phyloP scores from a whole-genome alignment of 2,329 filamentous ascomycete genomes.

The Lizonia empirigonia region DNA sequence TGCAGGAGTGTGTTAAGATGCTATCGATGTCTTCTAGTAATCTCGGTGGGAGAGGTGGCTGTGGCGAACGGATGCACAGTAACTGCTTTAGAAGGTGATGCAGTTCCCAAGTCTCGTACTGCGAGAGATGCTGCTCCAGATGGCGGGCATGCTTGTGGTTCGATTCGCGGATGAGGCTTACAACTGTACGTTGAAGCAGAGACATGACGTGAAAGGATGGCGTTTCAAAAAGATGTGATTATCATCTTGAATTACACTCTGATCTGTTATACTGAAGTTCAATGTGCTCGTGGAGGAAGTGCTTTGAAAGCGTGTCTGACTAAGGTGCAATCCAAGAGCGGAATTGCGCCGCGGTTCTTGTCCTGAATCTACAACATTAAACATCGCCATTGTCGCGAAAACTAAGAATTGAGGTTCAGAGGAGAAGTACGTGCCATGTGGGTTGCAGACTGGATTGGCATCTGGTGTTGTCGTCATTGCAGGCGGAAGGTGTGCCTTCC shows the following conservation, averaged over 20 bases:
- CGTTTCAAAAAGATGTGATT: background rate
- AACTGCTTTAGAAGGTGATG: conserved; percentile 29
- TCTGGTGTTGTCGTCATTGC: background rate
- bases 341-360: conserved; percentile 2
- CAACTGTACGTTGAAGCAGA: conserved; percentile 11
- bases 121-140: conserved; percentile 16
- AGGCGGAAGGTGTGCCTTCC: background rate
- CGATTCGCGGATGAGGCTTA: conserved; percentile 21
- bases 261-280: background rate
- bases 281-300: background rate
- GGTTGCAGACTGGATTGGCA: too few species aligned
- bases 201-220: conserved; percentile 4
- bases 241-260: background rate
- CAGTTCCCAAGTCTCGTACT: conserved; percentile 22
- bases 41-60: conserved; percentile 19
- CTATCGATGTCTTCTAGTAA: conserved; percentile 25
- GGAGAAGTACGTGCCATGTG: background rate
- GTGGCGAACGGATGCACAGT: conserved; percentile 34
- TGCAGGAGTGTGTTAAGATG: conserved; percentile 19
- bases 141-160: conserved; percentile 16
- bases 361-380: background rate
- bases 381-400: background rate
- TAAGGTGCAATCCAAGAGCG: conserved; percentile 3
- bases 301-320: conserved; percentile 8
- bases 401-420: background rate